A percentile compares a stretch with the other conserved stretches of the same genome.
Conservation (phyloP, 768 basidiomycete species). For the Mycena albidolilacea region DNA sequence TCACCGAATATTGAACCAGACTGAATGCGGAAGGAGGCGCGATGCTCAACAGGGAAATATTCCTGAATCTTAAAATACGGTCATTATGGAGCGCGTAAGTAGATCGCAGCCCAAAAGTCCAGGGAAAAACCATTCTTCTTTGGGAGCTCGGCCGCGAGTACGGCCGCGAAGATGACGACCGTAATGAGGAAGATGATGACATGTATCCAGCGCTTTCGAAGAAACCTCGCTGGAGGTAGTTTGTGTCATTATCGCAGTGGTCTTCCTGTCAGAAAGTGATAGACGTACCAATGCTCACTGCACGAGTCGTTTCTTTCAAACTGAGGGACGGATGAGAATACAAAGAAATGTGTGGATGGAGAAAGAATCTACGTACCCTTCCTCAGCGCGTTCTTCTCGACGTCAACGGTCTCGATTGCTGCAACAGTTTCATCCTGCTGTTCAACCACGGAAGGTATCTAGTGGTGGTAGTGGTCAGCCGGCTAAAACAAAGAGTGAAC, state of each 20-base stretch:
- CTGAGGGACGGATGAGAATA: background rate
- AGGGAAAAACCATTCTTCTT: background rate
- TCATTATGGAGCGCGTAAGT: background rate
- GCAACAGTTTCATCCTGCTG: slow-evolving; percentile 86
- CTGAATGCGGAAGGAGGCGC: background rate
- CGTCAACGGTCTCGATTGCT: slow-evolving; percentile 69
- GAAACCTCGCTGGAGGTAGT: slow-evolving; percentile 70
- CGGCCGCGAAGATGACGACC: slow-evolving; percentile 69
- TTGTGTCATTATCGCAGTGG: slow-evolving; percentile 56
- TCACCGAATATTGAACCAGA: background rate
- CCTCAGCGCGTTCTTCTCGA: slow-evolving; percentile 76
- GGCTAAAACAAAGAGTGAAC: background rate
- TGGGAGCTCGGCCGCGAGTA: slow-evolving; percentile 64
- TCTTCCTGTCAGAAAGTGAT: slow-evolving; percentile 44
- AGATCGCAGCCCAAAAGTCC: too few relatives aligned
- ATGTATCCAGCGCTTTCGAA: slow-evolving; percentile 91
- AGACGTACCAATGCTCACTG: slow-evolving; percentile 6
- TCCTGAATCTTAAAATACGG: too few relatives aligned
- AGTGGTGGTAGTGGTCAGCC: background rate
- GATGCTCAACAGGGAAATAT: too few relatives aligned
- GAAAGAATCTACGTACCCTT: slow-evolving; percentile 67
- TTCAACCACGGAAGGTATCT: slow-evolving; percentile 86
- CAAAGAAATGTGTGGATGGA: too few relatives aligned
- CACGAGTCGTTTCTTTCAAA: background rate
- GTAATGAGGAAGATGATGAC: slow-evolving; percentile 75